phyloP scores from a whole-genome alignment of 768 basidiomycete species.

The Termitomyces titanicus region DNA sequence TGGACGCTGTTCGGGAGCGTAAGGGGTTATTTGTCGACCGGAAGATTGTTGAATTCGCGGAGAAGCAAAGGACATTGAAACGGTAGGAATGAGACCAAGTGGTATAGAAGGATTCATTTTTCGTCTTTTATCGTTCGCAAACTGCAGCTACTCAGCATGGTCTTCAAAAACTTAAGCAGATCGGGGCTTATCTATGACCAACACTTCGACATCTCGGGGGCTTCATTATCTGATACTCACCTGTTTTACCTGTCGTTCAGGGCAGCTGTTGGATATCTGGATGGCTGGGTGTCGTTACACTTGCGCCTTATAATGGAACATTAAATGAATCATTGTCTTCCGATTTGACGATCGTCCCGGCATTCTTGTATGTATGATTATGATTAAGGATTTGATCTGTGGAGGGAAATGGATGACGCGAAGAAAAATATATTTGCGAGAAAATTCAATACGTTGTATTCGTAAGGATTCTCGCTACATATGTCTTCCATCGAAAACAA shows the following conservation, averaged over 20 bases:
- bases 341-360: neutral
- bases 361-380: neutral
- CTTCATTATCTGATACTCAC: no score
- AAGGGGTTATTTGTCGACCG: conserved; percentile 96
- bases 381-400: neutral
- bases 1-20: conserved; percentile 85
- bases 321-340: no score
- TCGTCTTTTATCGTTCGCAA: neutral
- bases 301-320: no score
- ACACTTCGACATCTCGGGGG: no score
- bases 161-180: no score
- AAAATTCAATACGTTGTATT: neutral
- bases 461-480: no score
- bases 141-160: no score
- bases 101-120: neutral
- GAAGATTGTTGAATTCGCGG: conserved; percentile 93
- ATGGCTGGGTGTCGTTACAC: no score
- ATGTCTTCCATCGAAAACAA: no score
- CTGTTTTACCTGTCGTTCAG: no score
- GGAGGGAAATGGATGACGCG: neutral
- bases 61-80: conserved; percentile 92
- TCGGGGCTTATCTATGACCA: no score
- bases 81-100: conserved; percentile 33
- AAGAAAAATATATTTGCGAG: neutral
- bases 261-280: no score